Base-by-base conservation (phyloP, 176 grass and related monocot genomes). In the Otatea glauca region DNA sequence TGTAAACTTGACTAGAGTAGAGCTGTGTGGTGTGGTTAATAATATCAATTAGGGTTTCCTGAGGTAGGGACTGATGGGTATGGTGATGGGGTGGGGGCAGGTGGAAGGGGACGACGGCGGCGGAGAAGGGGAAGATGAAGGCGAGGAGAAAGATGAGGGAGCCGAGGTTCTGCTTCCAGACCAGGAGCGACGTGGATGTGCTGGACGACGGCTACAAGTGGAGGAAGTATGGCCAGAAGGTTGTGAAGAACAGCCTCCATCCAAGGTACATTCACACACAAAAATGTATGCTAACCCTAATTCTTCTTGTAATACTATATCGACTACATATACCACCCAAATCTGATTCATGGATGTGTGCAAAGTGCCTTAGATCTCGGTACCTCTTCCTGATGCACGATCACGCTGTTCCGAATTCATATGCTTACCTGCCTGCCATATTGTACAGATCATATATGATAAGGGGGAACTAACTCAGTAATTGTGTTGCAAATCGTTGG, bases 201-300 rank as follows among this genome's bases (percentile, higher is more conserved):
- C 70, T 94, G 41, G 92, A 94, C 72, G 92, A 94, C 53, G 92
- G 92, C n/a, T 94, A 94, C 90, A 94, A 92, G 75, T 94, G 92
- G 92, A 86, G 92, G 69, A 94, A 94, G 80, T 94, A 94, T 56
- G 92, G 92, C 17, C 92, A 94, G 80, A 94, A 94, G 88, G 87
- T 94, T 88, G 92, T 94, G 77, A 94, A 94, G 88, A 94, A 94
- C 83, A 94, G 90, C 69, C 87, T 94, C 9, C 92, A 94, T 50
- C 92, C 92, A 51, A 94, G 92, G 92, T 94, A 85, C 18, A 54
- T 24, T 25, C 34, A 62, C 42, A 62, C 20, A 43, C 4, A 21
- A 14, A 7, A 12, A 18, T 7, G 13, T 50, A 29, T 15, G 55
- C 56, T 68, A 77, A 81, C 76, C 76, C 72, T 81, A 75, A 29